Conservation (phyloP, 257 asterid species). For the Solanum bulbocastanum region DNA sequence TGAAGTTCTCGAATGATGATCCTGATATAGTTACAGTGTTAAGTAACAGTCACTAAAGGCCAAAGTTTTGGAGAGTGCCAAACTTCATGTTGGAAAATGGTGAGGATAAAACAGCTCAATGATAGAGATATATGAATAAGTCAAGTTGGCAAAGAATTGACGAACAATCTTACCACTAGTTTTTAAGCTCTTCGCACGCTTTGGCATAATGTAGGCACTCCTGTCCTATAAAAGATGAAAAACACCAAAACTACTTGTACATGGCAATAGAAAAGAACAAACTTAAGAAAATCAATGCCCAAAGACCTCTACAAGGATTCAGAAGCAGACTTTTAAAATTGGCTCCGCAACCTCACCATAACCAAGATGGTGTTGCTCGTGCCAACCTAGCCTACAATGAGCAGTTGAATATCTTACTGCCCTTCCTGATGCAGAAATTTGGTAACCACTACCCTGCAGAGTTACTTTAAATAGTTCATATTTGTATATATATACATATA, state of each 20-base stretch:
- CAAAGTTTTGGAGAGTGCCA: not conserved
- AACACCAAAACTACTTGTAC: not conserved
- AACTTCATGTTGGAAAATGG: not conserved
- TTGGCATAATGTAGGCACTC: slow-evolving; percentile 33
- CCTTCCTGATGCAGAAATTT: slow-evolving; percentile 67
- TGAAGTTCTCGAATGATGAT: not conserved
- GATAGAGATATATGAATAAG: not conserved
- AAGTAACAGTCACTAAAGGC: not conserved
- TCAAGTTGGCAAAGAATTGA: not conserved
- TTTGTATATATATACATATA: not conserved
- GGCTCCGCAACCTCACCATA: slow-evolving; percentile 52
- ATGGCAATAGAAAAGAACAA: not conserved
- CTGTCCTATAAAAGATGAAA: slow-evolving; percentile 44
- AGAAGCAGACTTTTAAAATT: slow-evolving; percentile 29
- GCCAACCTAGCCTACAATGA: slow-evolving; percentile 94
- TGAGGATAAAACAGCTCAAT: not conserved
- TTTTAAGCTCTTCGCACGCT: slow-evolving; percentile 67
- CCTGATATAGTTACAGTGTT: not conserved
- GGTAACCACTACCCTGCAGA: slow-evolving; percentile 53
- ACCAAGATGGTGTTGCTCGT: slow-evolving; percentile 46
- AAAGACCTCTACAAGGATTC: not conserved
- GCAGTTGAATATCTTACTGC: slow-evolving; percentile 78
- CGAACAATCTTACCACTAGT: slow-evolving; percentile 43
- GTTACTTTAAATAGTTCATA: not conserved
- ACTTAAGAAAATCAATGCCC: not conserved